A percentile compares a stretch with the other conserved stretches of the same genome.
Conservation (phyloP, 139 green algal species). For the Volvox reticuliferus region DNA sequence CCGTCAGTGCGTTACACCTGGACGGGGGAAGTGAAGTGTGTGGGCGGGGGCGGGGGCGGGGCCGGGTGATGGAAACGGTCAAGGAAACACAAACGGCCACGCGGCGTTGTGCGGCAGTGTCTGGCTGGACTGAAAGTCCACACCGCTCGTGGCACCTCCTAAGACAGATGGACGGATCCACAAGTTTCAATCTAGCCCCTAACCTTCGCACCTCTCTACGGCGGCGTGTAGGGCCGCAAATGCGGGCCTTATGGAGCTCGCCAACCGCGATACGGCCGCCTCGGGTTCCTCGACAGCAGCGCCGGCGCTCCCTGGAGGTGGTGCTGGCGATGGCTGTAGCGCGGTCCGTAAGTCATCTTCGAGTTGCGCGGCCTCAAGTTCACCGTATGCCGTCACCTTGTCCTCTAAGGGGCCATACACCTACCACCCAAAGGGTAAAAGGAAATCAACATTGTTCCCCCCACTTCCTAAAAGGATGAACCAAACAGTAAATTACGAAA, state of each 20-base stretch:
- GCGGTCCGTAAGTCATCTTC: conserved; percentile 2
- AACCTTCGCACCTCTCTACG: conserved; percentile 43
- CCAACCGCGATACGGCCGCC: conserved; percentile 44
- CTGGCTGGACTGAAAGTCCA: too few relatives aligned
- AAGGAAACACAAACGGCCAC: too few relatives aligned
- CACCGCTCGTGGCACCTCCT: too few relatives aligned
- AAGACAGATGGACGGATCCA: too few relatives aligned
- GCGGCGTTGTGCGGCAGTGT: too few relatives aligned
- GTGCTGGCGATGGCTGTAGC: not conserved
- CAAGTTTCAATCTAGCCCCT: conserved; percentile 18
- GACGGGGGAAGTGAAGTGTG: too few relatives aligned
- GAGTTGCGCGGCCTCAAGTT: conserved; percentile 53
- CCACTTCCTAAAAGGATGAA: too few relatives aligned
- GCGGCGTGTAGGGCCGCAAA: conserved; percentile 13
- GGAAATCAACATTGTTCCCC: too few relatives aligned
- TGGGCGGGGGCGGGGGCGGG: too few relatives aligned
- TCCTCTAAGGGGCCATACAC: conserved; percentile 42
- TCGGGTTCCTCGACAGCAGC: conserved; percentile 1
- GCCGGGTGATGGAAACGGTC: not conserved
- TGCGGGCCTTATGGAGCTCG: conserved; percentile 53
- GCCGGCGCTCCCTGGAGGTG: too few relatives aligned
- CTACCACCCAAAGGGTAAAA: not conserved
- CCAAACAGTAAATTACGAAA: too few relatives aligned
- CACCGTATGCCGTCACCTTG: conserved; percentile 57
- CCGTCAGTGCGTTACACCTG: conserved; percentile 42